Conservation (phyloP, 441 rosid genomes). For the Populus hybrid region DNA sequence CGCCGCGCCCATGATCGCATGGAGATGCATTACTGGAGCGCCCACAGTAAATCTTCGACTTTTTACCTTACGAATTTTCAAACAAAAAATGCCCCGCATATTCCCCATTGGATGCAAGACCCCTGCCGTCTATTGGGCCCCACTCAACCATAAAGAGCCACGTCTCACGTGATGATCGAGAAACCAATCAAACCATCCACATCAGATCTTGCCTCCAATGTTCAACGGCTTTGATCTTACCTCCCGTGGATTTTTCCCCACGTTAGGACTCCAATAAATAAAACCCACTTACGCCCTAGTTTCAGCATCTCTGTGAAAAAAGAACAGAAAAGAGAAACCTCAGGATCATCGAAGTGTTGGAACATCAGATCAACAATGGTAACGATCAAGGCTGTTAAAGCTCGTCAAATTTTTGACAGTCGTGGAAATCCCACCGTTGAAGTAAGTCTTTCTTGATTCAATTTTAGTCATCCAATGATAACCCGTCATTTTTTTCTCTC, state of each 20-base stretch:
- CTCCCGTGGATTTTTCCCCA: background rate
- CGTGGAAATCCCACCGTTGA: conserved; percentile 95
- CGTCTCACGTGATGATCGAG: background rate
- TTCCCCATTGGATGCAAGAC: background rate
- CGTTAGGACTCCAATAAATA: background rate
- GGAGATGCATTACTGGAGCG: too few species aligned
- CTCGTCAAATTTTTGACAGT: conserved; percentile 90
- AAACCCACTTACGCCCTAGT: background rate
- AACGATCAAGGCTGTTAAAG: conserved; percentile 49
- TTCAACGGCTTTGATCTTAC: conserved; percentile 19
- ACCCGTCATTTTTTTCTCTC: background rate
- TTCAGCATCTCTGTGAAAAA: background rate
- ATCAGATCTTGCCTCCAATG: background rate
- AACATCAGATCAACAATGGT: conserved; percentile 25
- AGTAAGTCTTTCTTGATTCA: conserved; percentile 28
- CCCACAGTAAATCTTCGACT: too few species aligned
- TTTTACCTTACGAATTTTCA: too few species aligned
- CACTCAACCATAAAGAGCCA: background rate
- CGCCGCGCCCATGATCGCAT: too few species aligned
- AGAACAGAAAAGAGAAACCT: background rate
- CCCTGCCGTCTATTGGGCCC: background rate
- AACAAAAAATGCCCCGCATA: background rate
- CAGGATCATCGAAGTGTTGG: background rate
- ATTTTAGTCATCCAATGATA: background rate
- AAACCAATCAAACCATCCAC: conserved; percentile 21